Evolutionary conservation across 1,284 basidiomycete species (phyloP).

Genomic region (Marasmius oreades): DNA sequence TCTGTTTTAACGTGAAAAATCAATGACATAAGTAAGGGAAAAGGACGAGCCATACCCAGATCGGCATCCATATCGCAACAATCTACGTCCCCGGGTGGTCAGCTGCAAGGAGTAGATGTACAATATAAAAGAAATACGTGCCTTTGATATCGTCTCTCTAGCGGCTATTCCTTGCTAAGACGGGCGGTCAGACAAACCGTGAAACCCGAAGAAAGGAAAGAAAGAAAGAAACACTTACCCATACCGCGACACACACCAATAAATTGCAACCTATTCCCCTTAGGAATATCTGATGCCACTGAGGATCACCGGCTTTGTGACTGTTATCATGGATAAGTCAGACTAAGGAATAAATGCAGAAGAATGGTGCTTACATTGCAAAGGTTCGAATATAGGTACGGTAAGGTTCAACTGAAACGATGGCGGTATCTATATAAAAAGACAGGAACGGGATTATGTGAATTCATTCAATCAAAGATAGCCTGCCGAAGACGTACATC

Average conservation of each 20-base stretch:
- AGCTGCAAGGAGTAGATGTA: not conserved
- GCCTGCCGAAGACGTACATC: constrained; percentile 40
- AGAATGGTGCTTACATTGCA: constrained; percentile 42
- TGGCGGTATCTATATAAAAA: constrained; percentile 43
- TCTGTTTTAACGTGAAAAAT: constrained; percentile 31
- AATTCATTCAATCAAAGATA: not conserved
- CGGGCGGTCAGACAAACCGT: constrained; percentile 3
- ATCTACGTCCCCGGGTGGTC: constrained; percentile 35
- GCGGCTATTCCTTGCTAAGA: constrained; percentile 71
- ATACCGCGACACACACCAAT: constrained; percentile 75
- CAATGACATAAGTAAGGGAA: not conserved
- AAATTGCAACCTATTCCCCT: constrained; percentile 79
- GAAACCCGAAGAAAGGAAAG: not conserved
- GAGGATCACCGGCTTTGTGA: constrained; percentile 58
- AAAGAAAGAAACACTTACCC: constrained; percentile 42
- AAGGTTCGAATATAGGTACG: constrained; percentile 45
- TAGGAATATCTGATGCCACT: constrained; percentile 74
- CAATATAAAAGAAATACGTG: constrained; percentile 18
- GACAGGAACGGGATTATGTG: constrained; percentile 2
- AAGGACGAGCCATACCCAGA: constrained; percentile 47
- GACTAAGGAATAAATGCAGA: not conserved
- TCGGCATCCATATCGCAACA: constrained; percentile 71
- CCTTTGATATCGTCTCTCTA: constrained; percentile 70
- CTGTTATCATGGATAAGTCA: constrained; percentile 29
- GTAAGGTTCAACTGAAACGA: constrained; percentile 60